Evolutionary conservation across 1,284 basidiomycete genomes (phyloP).

Genomic region (Flammula alnicola): DNA sequence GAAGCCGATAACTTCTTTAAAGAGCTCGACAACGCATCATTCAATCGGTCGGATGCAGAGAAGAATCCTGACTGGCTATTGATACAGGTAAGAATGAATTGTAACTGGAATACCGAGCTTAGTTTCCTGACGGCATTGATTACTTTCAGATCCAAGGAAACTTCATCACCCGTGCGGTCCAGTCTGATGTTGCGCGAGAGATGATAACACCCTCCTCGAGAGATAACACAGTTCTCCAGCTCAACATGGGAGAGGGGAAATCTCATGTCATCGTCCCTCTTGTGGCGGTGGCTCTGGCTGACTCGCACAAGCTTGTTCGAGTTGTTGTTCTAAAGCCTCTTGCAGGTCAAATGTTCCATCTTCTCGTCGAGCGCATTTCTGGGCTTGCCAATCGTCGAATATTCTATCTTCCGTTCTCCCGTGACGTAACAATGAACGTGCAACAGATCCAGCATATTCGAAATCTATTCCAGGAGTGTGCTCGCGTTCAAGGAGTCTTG

Average conservation of each 20-base stretch:
- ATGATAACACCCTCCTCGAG: slow-evolving; percentile 49
- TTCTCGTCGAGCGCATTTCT: slow-evolving; percentile 47
- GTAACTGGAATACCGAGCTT: background rate
- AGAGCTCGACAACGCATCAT: slow-evolving; percentile 37
- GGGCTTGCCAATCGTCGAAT: slow-evolving; percentile 51
- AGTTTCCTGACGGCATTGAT: slow-evolving; percentile 1
- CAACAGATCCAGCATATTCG: slow-evolving; percentile 28
- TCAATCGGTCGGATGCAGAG: slow-evolving; percentile 9
- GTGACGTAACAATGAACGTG: slow-evolving; percentile 34
- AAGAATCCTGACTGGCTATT: slow-evolving; percentile 47
- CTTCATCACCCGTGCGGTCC: slow-evolving; percentile 45
- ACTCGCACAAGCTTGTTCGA: slow-evolving; percentile 47
- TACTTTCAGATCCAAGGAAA: slow-evolving; percentile 46
- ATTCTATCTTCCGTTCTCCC: slow-evolving; percentile 55
- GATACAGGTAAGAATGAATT: slow-evolving; percentile 43
- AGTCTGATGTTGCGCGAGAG: slow-evolving; percentile 44
- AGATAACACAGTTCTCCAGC: slow-evolving; percentile 47
- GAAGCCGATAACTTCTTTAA: slow-evolving; percentile 34
- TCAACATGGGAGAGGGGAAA: slow-evolving; percentile 67
- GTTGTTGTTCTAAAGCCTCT: slow-evolving; percentile 50
- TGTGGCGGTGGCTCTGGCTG: slow-evolving; percentile 41
- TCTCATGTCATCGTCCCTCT: slow-evolving; percentile 58
- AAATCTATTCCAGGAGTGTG: slow-evolving; percentile 43
- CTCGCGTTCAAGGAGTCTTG: slow-evolving; percentile 43
- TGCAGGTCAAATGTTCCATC: slow-evolving; percentile 46